These are phyloP conservation scores for Pleurotus giganteus DNA, from an alignment of 768 basidiomycete species.

Conservation along the genomic window DNA sequence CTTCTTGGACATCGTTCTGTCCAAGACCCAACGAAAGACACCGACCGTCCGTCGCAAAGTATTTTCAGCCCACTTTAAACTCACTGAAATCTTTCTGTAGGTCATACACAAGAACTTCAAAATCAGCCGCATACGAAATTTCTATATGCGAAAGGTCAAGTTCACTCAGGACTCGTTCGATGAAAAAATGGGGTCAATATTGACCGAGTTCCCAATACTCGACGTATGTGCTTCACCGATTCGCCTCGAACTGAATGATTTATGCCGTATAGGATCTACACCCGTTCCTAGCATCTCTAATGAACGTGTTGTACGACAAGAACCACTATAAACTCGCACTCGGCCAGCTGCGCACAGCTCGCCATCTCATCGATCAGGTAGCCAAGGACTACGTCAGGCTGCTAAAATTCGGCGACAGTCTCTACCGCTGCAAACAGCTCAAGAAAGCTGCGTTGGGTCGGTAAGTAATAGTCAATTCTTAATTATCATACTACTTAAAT, in stretches of 20 bases:
- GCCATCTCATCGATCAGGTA: conserved; percentile 95
- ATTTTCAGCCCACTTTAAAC: background rate
- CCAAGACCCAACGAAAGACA: conserved; percentile 95
- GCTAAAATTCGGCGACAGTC: conserved; percentile 95
- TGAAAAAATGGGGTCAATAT: conserved; percentile 89
- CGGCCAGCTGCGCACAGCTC: conserved; percentile 92
- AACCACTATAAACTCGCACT: conserved; percentile 99
- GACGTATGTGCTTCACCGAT: conserved; percentile 60
- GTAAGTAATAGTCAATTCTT: conserved; percentile 44
- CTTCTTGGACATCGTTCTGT: conserved; percentile 91
- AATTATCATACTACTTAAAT: background rate
- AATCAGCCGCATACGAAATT: conserved; percentile 96
- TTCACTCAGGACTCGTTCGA: conserved; percentile 97
- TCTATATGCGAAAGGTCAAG: conserved; percentile 99
- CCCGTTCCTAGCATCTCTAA: conserved; percentile 90
- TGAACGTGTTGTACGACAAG: conserved; percentile 99
- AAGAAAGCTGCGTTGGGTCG: conserved; percentile 97
- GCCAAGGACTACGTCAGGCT: conserved; percentile 96
- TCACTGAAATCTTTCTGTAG: conserved; percentile 32
- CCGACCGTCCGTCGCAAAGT: conserved; percentile 66
- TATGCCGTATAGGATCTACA: conserved; percentile 66
- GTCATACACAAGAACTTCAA: conserved; percentile 99
- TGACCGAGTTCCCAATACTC: conserved; percentile 96
- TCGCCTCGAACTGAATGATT: conserved; percentile 1
- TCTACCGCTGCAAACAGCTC: conserved; percentile 98